Conservation (phyloP, 2,329 filamentous ascomycete genomes). For the Penicillium hesseltinei region DNA sequence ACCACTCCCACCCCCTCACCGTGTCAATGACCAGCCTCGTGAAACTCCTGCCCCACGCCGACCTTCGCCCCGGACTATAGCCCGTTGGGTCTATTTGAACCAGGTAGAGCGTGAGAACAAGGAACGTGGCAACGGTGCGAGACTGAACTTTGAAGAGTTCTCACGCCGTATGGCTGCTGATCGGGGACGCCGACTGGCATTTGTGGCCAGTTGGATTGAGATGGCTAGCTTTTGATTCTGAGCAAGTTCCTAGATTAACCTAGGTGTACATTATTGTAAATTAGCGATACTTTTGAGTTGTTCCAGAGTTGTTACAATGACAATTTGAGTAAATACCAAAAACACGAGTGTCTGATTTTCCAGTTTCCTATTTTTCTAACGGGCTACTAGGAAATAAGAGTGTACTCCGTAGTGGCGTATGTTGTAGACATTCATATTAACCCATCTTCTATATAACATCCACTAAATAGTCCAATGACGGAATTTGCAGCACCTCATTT, state of each 20-base stretch:
- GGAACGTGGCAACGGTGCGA: constrained; percentile 69
- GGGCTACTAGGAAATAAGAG: background rate
- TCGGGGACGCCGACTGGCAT: constrained; percentile 68
- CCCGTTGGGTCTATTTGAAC: constrained; percentile 54
- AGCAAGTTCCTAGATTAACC: background rate
- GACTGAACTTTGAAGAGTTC: constrained; percentile 77
- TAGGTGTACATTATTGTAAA: constrained; percentile 6
- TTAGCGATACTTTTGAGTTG: background rate
- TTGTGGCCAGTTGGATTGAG: constrained; percentile 89
- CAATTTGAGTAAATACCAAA: background rate
- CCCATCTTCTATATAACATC: background rate
- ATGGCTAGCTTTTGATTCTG: constrained; percentile 62
- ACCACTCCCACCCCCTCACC: constrained; percentile 28
- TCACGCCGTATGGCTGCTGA: constrained; percentile 69
- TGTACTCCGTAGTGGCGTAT: background rate
- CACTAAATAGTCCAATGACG: background rate
- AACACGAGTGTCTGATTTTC: background rate
- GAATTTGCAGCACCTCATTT: background rate
- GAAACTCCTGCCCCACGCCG: constrained; percentile 19
- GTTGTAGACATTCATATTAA: background rate
- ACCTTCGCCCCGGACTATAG: constrained; percentile 41
- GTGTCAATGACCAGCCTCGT: constrained; percentile 11
- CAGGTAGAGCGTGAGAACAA: constrained; percentile 66
- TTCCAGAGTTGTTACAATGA: background rate
- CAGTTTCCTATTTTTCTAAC: background rate